phyloP scores from a whole-genome alignment of 2,329 filamentous ascomycete species.

The Cladosporium sp. region DNA sequence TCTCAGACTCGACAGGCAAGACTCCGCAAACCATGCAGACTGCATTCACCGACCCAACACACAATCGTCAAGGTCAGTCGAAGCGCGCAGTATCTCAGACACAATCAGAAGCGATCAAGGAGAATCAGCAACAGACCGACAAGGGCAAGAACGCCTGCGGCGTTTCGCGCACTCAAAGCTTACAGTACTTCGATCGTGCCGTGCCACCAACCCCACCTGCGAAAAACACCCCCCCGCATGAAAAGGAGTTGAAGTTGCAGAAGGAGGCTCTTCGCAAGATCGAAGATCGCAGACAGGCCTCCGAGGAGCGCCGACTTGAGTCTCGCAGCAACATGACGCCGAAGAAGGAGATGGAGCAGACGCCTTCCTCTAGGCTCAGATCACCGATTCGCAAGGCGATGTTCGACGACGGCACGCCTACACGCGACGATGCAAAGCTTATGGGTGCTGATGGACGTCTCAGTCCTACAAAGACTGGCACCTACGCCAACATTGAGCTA shows the following conservation, averaged over 20 bases:
- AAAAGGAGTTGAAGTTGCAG: conserved; percentile 12
- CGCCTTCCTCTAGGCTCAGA: not conserved
- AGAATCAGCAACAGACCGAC: conserved; percentile 3
- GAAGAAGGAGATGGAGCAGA: not conserved
- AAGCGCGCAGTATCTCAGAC: conserved; percentile 17
- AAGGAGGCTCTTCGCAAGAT: not conserved
- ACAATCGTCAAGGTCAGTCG: conserved; percentile 13
- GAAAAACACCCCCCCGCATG: conserved; percentile 41
- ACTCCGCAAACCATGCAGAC: conserved; percentile 16
- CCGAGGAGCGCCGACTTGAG: not conserved
- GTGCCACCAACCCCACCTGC: conserved; percentile 39
- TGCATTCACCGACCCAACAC: conserved; percentile 15
- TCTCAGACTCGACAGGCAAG: conserved; percentile 2
- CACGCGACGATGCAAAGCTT: conserved; percentile 5
- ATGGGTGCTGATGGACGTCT: conserved; percentile 17
- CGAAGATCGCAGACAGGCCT: not conserved
- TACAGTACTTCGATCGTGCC: conserved; percentile 26
- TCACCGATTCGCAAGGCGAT: not conserved
- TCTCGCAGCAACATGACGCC: not conserved
- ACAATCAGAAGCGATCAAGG: conserved; percentile 10
- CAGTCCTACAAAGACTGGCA: conserved; percentile 25
- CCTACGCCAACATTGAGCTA: conserved; percentile 20
- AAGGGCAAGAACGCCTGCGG: conserved; percentile 6
- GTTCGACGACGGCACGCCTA: not conserved
- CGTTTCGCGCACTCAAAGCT: conserved; percentile 23